Conservation (phyloP, 2,329 filamentous ascomycete species). For the Aspergillus luchuensis region DNA sequence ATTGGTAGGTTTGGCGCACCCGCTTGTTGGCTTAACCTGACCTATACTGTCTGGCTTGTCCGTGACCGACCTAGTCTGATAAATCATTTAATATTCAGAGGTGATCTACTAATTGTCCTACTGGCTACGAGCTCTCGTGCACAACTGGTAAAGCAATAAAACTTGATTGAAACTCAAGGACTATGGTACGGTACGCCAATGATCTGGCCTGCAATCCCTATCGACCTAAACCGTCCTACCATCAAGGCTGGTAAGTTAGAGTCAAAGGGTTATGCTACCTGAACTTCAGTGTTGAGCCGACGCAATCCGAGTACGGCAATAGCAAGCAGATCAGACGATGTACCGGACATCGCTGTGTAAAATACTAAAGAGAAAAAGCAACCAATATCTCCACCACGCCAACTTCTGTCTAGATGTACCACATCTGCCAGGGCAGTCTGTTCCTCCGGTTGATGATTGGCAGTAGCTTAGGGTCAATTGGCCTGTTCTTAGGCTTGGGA, state of each 20-base stretch:
- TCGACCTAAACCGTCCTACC: background rate
- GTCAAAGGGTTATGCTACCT: background rate
- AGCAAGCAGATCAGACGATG: background rate
- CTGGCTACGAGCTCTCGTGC: background rate
- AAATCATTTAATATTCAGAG: no score
- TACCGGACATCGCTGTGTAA: background rate
- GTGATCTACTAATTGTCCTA: background rate
- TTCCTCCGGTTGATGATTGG: slow-evolving; percentile 35
- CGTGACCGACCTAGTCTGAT: no score
- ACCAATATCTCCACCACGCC: background rate
- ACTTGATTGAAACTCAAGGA: background rate
- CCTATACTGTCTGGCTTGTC: no score
- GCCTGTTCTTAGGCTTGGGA: slow-evolving; percentile 30
- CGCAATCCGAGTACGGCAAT: background rate
- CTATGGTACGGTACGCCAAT: background rate
- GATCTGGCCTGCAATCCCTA: background rate
- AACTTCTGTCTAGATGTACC: slow-evolving; percentile 38
- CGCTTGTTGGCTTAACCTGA: no score
- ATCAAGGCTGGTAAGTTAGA: background rate
- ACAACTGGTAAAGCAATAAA: background rate
- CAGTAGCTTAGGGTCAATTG: slow-evolving; percentile 38
- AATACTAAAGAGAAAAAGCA: background rate
- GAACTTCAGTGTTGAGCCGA: background rate
- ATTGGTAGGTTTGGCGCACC: no score
- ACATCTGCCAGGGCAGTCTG: slow-evolving; percentile 40